Percentiles rank a stretch among this genome's conserved stretches.
Conservation (phyloP, 768 basidiomycete genomes). For the Psilocybe cubensis region DNA sequence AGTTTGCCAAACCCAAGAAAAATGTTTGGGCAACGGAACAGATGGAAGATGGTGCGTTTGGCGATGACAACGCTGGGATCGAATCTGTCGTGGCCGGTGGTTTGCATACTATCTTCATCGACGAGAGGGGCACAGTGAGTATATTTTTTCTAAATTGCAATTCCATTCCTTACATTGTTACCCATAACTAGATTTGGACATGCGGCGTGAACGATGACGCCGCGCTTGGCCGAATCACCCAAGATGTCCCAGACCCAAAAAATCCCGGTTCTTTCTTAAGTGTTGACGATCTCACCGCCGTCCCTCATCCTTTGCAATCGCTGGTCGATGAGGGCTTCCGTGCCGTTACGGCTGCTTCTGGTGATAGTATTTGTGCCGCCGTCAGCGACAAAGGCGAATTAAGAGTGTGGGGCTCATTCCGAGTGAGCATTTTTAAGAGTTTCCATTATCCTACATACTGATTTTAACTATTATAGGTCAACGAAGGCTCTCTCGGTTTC, state of each 20-base stretch:
- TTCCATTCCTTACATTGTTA: constrained; percentile 7
- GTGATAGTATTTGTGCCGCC: constrained; percentile 89
- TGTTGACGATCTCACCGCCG: constrained; percentile 53
- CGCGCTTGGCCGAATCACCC: constrained; percentile 80
- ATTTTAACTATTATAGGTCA: constrained; percentile 46
- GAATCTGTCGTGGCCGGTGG: constrained; percentile 85
- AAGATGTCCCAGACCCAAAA: constrained; percentile 60
- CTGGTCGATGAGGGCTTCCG: constrained; percentile 82
- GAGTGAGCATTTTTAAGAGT: constrained; percentile 54
- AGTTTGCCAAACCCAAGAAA: constrained; percentile 75
- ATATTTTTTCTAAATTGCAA: background rate
- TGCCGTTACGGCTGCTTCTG: constrained; percentile 80
- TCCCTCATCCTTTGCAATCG: constrained; percentile 69
- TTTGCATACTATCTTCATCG: constrained; percentile 86
- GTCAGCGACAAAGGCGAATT: constrained; percentile 80
- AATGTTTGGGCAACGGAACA: constrained; percentile 79
- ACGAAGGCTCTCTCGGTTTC: constrained; percentile 87
- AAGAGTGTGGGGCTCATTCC: constrained; percentile 88
- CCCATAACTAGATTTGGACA: constrained; percentile 71
- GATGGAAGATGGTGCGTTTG: constrained; percentile 73
- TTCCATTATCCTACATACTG: constrained; percentile 1
- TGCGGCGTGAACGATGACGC: constrained; percentile 90
- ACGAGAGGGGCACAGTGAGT: constrained; percentile 88
- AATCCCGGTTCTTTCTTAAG: constrained; percentile 62
- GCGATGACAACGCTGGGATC: constrained; percentile 75